Conservation (phyloP, 805 yeast species). For the Yamadazyma phyllophila region DNA sequence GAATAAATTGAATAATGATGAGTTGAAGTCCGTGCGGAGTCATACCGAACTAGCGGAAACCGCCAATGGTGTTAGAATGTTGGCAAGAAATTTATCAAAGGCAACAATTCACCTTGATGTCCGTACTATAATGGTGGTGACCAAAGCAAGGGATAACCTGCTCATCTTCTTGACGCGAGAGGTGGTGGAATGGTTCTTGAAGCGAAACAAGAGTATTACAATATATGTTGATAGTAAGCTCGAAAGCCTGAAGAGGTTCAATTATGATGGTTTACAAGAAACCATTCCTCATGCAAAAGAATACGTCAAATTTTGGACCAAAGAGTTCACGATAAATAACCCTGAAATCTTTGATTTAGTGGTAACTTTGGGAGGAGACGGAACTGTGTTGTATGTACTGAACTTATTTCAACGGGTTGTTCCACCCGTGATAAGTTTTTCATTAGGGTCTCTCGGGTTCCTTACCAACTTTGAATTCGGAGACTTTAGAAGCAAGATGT, state of each 20-base stretch:
- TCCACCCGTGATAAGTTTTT: slow-evolving; percentile 46
- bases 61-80: slow-evolving; percentile 74
- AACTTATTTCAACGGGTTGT: slow-evolving; percentile 44
- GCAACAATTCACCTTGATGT: slow-evolving; percentile 72
- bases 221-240: slow-evolving; percentile 77
- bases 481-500: slow-evolving; percentile 59
- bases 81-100: slow-evolving; percentile 67
- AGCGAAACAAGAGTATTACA: slow-evolving; percentile 31
- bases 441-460: slow-evolving; percentile 44
- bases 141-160: slow-evolving; percentile 86
- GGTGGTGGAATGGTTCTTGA: slow-evolving; percentile 72
- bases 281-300: slow-evolving; percentile 46
- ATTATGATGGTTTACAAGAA: slow-evolving; percentile 48
- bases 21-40: slow-evolving; percentile 55
- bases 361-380: slow-evolving; percentile 47
- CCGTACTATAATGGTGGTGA: slow-evolving; percentile 72
- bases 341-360: slow-evolving; percentile 45
- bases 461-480: slow-evolving; percentile 79
- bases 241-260: slow-evolving; percentile 60
- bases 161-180: slow-evolving; percentile 74
- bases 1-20: slow-evolving; percentile 33
- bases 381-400: slow-evolving; percentile 44
- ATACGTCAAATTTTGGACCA: slow-evolving; percentile 67
- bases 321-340: slow-evolving; percentile 45
- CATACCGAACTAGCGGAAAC: slow-evolving; percentile 78